Base-by-base conservation (phyloP, 1,139 yeast genomes). In the Blastobotrys malaysiensis region DNA sequence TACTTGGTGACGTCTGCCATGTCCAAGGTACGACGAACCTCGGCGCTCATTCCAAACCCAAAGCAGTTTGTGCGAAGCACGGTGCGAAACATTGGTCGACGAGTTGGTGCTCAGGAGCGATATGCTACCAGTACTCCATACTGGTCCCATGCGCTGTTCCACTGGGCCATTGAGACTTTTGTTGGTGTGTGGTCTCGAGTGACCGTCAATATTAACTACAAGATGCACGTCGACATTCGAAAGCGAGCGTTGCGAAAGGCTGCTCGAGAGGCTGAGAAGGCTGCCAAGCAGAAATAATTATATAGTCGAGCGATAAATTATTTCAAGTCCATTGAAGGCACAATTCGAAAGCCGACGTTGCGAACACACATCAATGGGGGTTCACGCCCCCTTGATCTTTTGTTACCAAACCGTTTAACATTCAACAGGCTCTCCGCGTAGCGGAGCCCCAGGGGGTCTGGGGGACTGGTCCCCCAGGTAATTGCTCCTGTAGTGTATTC, bases 141-240 rank as follows among this genome's bases (percentile, higher is more conserved):
- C 77, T 90, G 97, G 91, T 71, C 89, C 2, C 99, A 93, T 73
- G 98, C 98, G 1, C 69, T 93, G 51, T 84, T 91, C 86, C 97
- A 93, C 70, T 91, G 88, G 79, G 78, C 77, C 59, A 82, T 91
- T 59, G 93, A 83, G 54, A 82, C 81, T 67, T 77, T 89, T 14
- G 84, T 88, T 50, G 98, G 98, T 27, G 90, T 87, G 46, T 89
- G 79, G 72, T 83, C 95, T 55, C 79, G 77, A 62, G 48, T 86
- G 31, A 95, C 88, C 45, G 86, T 86, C 65, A 65, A 70, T 47
- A 69, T 88, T 68, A 91, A 90, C 73, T 78, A 77, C 63, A 72
- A 72, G 54, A 86, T 89, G 90, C 98, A 93, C 75, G 76, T 80
- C 69, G 78, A 81, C 61, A 89, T 91, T 65, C 82, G 98, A 64